A percentile compares a stretch with the other conserved stretches of the same genome.
Conservation (phyloP, 2,329 filamentous ascomycete genomes). For the Plectosphaerella sp. region DNA sequence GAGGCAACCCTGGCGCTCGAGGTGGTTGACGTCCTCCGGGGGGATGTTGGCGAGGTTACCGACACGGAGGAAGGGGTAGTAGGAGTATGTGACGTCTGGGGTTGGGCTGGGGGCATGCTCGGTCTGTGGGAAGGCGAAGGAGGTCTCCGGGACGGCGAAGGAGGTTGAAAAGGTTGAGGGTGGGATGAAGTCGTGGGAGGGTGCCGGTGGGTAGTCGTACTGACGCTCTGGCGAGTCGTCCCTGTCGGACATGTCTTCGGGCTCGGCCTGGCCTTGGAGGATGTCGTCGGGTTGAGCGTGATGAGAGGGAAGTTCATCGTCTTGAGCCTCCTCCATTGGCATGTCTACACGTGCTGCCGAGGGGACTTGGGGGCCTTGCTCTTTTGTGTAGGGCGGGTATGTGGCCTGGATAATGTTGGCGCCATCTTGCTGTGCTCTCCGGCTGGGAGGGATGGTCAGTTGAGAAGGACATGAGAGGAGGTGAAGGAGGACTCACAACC, state of each 20-base stretch:
- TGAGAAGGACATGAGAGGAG: not conserved
- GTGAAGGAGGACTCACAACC: constrained; percentile 24
- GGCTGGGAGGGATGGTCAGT: constrained; percentile 12
- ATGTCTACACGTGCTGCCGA: constrained; percentile 22
- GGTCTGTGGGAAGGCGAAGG: not conserved
- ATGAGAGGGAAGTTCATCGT: constrained; percentile 4
- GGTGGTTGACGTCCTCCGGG: constrained; percentile 40
- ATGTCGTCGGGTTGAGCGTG: not conserved
- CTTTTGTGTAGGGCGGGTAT: constrained; percentile 21
- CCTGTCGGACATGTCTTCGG: not conserved
- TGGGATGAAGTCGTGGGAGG: not conserved
- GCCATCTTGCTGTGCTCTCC: constrained; percentile 20
- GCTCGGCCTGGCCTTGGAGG: not conserved
- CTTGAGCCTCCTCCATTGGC: constrained; percentile 19
- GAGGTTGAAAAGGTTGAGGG: not conserved
- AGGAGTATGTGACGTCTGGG: constrained; percentile 34
- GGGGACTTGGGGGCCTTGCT: constrained; percentile 17
- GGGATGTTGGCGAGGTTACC: constrained; percentile 27
- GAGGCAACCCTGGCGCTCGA: constrained; percentile 41
- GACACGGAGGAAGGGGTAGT: constrained; percentile 37
- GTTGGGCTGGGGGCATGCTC: constrained; percentile 13
- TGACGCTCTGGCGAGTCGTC: not conserved
- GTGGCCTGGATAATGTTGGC: constrained; percentile 20
- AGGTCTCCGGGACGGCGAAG: not conserved
- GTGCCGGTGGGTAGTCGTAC: not conserved